Conservation (phyloP, 305 asterid species). For the Withania somnifera region DNA sequence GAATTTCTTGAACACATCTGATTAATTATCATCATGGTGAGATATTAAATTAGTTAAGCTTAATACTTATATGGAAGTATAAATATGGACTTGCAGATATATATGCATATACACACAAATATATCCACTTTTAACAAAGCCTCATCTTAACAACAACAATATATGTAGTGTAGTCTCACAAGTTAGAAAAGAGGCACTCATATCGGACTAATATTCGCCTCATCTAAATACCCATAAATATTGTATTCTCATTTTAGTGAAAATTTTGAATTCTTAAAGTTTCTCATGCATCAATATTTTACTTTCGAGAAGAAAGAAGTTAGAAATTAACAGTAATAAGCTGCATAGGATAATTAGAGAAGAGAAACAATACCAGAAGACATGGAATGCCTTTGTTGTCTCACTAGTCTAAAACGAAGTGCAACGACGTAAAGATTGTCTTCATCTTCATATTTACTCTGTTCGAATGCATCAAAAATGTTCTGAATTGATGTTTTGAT, state of each 20-base stretch:
- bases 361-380: slow-evolving; percentile 10
- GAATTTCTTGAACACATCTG: background rate
- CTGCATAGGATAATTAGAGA: background rate
- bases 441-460: background rate
- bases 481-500: background rate
- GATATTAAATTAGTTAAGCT: background rate
- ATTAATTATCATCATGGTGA: background rate
- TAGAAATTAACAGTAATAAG: background rate
- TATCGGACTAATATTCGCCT: background rate
- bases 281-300: background rate
- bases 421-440: background rate
- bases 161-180: too few species aligned
- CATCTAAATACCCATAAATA: background rate
- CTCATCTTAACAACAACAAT: too few species aligned
- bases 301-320: background rate
- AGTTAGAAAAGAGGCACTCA: too few species aligned
- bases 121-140: too few species aligned
- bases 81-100: too few species aligned
- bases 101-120: too few species aligned
- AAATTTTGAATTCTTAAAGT: background rate
- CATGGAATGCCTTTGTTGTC: slow-evolving; percentile 27
- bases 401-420: slow-evolving; percentile 3
- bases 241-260: background rate
- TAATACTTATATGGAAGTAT: too few species aligned
- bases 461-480: background rate